Base-by-base conservation (phyloP, 108 stramenopile species). In the Epithemia pelagica region DNA sequence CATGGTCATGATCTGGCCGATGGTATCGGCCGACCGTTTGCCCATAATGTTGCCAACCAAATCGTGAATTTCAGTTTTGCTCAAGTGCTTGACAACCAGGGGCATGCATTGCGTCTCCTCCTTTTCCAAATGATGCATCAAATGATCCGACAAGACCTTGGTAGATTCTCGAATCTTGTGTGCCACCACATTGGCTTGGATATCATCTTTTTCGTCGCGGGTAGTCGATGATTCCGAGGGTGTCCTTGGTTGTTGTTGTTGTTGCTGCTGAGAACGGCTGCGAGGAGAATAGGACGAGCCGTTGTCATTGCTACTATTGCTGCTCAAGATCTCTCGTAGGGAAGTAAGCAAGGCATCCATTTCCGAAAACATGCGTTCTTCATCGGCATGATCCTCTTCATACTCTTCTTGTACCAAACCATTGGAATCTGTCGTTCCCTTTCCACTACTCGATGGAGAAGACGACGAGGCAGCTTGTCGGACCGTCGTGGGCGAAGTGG, bases 11-110 rank as follows among this genome's bases (percentile, higher is more conserved):
- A 97, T 95, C 60, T 92, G 79, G 32, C 84, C 85, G 76, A 93
- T 93, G 54, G 80, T 82, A 37, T 92, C 91, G 0, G 84, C 80
- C 0, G 80, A 80, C 19, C 94, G 73, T 60, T 91, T 87, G 19
- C 94, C 94, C 91, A 95, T 92, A 28, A 95, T 95, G 65, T 89
- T 73, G 18, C 94, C 94, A 5, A 95, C 91, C 53, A 95, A 76
- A 65, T 86, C 88, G 33, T 84, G 74, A 24, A 95, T 95, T 68
- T 95, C 94, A 0, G 62, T 30, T 66, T 87, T 88, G 22, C 87
- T 82, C 62, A 95, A 73, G 68, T 88, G 81, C 62, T 92, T 84
- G 57, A 82, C 78, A 18, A 95, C 89, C 33, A 95, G 67, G 0
- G 94, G 94, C 82, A 95, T 76, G 69, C 90, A 92, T 29, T 92